phyloP scores from a whole-genome alignment of 805 yeast genomes.

The Wickerhamiella australiensis region DNA sequence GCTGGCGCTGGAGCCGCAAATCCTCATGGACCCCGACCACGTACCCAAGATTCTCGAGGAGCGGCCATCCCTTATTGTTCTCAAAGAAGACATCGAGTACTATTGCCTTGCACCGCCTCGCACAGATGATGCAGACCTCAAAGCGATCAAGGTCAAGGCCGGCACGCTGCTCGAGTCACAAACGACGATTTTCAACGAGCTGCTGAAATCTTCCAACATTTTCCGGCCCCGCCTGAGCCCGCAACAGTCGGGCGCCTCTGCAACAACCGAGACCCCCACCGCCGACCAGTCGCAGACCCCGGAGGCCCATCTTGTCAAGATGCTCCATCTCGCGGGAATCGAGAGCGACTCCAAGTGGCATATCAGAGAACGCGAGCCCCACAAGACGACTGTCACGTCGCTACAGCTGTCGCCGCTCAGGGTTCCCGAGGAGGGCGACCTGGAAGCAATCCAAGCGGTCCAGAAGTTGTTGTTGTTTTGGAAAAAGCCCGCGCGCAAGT shows the following conservation, averaged over 20 bases:
- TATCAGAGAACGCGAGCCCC: slow-evolving; percentile 73
- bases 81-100: slow-evolving; percentile 88
- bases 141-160: slow-evolving; percentile 55
- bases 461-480: slow-evolving; percentile 75
- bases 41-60: slow-evolving; percentile 49
- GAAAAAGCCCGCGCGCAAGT: slow-evolving; percentile 96
- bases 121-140: slow-evolving; percentile 46
- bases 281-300: slow-evolving; percentile 53
- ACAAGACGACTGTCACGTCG: slow-evolving; percentile 76
- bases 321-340: slow-evolving; percentile 88
- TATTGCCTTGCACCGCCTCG: slow-evolving; percentile 66
- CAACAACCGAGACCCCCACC: neutral
- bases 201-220: slow-evolving; percentile 24
- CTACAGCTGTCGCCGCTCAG: slow-evolving; percentile 51
- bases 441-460: slow-evolving; percentile 25
- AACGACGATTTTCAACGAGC: slow-evolving; percentile 61
- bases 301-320: slow-evolving; percentile 85
- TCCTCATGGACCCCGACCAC: slow-evolving; percentile 10
- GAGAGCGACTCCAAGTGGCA: slow-evolving; percentile 66
- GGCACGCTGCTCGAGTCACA: slow-evolving; percentile 53
- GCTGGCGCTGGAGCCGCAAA: slow-evolving; percentile 15
- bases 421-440: slow-evolving; percentile 15
- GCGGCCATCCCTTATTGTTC: slow-evolving; percentile 81
- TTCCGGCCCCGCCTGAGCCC: neutral
- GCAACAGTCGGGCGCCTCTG: neutral